A percentile compares a stretch with the other conserved stretches of the same genome.
Conservation (phyloP, 2,329 filamentous ascomycete genomes). For the Xylaria sp. region DNA sequence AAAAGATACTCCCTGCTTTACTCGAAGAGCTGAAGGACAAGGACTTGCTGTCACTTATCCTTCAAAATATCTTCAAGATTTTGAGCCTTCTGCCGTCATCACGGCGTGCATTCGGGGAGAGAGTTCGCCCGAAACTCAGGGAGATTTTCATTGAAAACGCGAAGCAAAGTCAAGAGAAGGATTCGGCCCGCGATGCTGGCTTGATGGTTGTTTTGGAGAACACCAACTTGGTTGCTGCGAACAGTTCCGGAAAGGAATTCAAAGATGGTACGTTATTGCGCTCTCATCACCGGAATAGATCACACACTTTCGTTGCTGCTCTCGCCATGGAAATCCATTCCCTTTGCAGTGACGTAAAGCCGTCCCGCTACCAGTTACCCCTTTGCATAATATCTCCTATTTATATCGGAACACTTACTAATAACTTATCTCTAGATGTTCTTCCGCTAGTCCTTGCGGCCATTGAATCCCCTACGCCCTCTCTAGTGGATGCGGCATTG, state of each 20-base stretch:
- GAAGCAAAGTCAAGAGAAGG: constrained; percentile 63
- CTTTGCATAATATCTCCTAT: neutral
- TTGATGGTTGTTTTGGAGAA: constrained; percentile 89
- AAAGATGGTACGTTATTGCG: constrained; percentile 64
- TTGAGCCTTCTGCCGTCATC: constrained; percentile 71
- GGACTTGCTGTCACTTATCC: constrained; percentile 74
- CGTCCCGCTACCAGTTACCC: neutral
- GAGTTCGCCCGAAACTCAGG: constrained; percentile 76
- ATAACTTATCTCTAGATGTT: constrained; percentile 55
- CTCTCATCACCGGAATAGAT: neutral
- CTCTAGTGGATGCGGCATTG: constrained; percentile 79
- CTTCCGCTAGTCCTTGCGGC: constrained; percentile 79
- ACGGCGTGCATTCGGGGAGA: constrained; percentile 74
- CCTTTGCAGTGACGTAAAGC: neutral
- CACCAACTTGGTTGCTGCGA: constrained; percentile 67
- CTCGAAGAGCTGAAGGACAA: constrained; percentile 92
- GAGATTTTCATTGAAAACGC: constrained; percentile 68
- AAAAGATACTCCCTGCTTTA: constrained; percentile 83
- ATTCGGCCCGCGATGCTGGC: constrained; percentile 78
- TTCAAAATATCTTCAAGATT: constrained; percentile 91
- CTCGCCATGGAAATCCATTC: too few species aligned
- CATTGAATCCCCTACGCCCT: constrained; percentile 83
- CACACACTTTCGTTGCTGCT: neutral
- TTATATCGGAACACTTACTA: neutral
- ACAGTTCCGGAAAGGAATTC: constrained; percentile 86